Percentiles rank a stretch among this genome's conserved stretches.
Evolutionary conservation across 768 basidiomycete genomes (phyloP).

Genomic region (Suillus brevipes): DNA sequence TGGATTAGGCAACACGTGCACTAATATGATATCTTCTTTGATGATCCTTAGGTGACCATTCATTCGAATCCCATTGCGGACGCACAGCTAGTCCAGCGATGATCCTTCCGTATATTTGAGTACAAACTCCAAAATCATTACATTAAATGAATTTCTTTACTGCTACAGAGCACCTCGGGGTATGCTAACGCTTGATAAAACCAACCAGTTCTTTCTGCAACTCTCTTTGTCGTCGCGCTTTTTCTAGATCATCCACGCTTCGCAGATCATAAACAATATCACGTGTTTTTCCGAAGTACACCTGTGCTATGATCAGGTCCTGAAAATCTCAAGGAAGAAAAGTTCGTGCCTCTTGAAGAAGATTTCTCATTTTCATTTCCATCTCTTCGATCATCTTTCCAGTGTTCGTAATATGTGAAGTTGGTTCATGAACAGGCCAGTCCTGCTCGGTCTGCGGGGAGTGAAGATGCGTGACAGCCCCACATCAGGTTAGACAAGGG

Average conservation of each 20-base stretch:
- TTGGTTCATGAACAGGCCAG: constrained; percentile 72
- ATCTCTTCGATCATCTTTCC: constrained; percentile 97
- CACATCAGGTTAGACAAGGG: constrained; percentile 10
- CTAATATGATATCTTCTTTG: constrained; percentile 12
- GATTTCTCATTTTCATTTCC: constrained; percentile 98
- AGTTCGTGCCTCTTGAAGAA: constrained; percentile 74
- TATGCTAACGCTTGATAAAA: constrained; percentile 67
- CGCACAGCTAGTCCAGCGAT: constrained; percentile 39
- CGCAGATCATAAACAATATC: constrained; percentile 93
- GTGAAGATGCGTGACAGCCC: constrained; percentile 13
- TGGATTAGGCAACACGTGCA: not conserved
- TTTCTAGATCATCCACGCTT: constrained; percentile 83
- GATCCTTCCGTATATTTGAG: constrained; percentile 7
- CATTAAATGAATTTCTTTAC: not conserved
- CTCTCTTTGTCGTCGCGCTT: constrained; percentile 75
- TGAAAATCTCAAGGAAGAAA: constrained; percentile 8
- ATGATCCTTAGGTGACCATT: constrained; percentile 63
- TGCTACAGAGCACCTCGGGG: constrained; percentile 12
- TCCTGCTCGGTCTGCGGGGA: constrained; percentile 77
- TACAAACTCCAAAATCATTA: not conserved
- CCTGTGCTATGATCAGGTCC: constrained; percentile 42
- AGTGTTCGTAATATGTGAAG: constrained; percentile 90
- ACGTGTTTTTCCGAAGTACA: constrained; percentile 95
- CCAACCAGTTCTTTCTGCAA: constrained; percentile 90
- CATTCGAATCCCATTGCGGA: constrained; percentile 97